These are phyloP conservation scores for Melaleuca quinquenervia DNA, from an alignment of 345 rosid genomes.

Conservation along the genomic window DNA sequence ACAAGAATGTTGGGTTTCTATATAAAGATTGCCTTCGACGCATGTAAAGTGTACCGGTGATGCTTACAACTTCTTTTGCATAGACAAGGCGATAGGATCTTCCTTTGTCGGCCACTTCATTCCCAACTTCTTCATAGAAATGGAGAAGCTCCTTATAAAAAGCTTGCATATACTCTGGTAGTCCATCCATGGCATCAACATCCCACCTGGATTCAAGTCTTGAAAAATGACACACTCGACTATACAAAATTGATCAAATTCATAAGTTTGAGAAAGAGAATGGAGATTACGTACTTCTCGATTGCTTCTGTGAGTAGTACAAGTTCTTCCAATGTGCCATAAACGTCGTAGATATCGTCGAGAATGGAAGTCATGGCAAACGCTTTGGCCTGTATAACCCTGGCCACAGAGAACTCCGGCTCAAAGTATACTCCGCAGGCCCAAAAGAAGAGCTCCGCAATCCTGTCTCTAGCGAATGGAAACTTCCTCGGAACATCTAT, in stretches of 20 bases:
- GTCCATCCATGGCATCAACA: not conserved
- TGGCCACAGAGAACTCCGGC: too few relatives aligned
- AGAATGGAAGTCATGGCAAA: conserved; percentile 8
- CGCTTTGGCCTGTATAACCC: conserved; percentile 12
- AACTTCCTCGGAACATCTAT: too few relatives aligned
- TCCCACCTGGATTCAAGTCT: conserved; percentile 11
- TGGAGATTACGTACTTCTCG: not conserved
- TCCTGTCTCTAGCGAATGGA: too few relatives aligned
- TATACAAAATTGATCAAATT: not conserved
- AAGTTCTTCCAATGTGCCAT: conserved; percentile 24
- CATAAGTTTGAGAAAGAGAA: not conserved
- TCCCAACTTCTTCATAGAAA: conserved; percentile 13
- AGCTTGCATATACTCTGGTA: conserved; percentile 21
- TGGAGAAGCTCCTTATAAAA: conserved; percentile 17
- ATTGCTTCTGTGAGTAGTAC: conserved; percentile 9
- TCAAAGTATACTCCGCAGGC: too few relatives aligned
- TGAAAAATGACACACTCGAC: not conserved
- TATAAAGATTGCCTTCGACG: not conserved
- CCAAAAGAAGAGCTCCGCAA: too few relatives aligned
- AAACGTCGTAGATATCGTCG: conserved; percentile 19
- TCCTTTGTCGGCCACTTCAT: conserved; percentile 4
- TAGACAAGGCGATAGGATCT: conserved; percentile 4
- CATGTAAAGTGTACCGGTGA: not conserved
- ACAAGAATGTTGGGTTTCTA: rapidly evolving
- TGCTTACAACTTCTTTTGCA: conserved; percentile 18